A percentile compares a stretch with the other conserved stretches of the same genome.
phyloP scores from a whole-genome alignment of 371 early-diverging fungal genomes.

The Apophysomyces elegans region DNA sequence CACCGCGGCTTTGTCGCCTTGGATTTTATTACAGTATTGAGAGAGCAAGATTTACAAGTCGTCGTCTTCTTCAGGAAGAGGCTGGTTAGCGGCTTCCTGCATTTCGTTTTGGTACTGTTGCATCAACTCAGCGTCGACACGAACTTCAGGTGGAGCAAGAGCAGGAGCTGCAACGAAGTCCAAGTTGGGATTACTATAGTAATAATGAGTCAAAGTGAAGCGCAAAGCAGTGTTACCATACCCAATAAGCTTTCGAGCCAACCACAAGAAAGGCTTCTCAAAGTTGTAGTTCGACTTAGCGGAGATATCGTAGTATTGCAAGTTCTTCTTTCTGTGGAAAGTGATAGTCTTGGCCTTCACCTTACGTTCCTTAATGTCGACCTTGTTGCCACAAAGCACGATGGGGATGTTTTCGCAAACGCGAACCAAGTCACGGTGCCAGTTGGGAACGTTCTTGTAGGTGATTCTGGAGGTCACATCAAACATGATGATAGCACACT shows the following conservation, averaged over 20 bases:
- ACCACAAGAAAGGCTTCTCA: slow-evolving; percentile 99
- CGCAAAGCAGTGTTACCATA: slow-evolving; percentile 31
- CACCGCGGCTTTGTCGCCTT: slow-evolving; percentile 6
- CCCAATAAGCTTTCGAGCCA: slow-evolving; percentile 97
- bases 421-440: slow-evolving; percentile 99
- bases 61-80: slow-evolving; percentile 92
- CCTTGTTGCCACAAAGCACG: slow-evolving; percentile 99
- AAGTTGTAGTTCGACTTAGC: slow-evolving; percentile 99
- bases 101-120: slow-evolving; percentile 82
- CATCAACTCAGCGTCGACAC: slow-evolving; percentile 82
- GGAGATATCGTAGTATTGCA: slow-evolving; percentile 99
- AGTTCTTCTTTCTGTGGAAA: slow-evolving; percentile 99
- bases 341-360: slow-evolving; percentile 99
- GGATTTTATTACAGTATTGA: slow-evolving; percentile 5
- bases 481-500: slow-evolving; percentile 99
- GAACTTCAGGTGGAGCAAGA: slow-evolving; percentile 96
- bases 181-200: slow-evolving; percentile 83
- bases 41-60: slow-evolving; percentile 52
- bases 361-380: slow-evolving; percentile 99
- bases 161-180: slow-evolving; percentile 99
- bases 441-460: slow-evolving; percentile 99
- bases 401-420: slow-evolving; percentile 99
- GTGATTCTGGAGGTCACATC: slow-evolving; percentile 99
- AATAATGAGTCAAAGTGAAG: slow-evolving; percentile 10
- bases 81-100: slow-evolving; percentile 73